Conservation (phyloP, 768 basidiomycete genomes). For the Chiua virens region DNA sequence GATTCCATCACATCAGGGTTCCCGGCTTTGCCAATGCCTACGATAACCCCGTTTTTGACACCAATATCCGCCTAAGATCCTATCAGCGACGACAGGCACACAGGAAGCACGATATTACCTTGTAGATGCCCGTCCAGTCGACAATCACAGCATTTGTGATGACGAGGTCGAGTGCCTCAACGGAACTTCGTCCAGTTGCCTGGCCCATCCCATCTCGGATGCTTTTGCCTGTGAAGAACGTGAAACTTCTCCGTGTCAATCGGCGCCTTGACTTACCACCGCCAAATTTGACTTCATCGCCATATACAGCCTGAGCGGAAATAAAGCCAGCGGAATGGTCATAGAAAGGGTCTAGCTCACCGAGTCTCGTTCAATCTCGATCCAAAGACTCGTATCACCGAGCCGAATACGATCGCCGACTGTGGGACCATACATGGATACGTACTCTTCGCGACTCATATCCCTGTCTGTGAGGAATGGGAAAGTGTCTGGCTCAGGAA, state of each 20-base stretch:
- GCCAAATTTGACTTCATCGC: slow-evolving; percentile 98
- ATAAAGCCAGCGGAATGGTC: not conserved
- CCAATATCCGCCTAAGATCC: slow-evolving; percentile 85
- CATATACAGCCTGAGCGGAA: slow-evolving; percentile 69
- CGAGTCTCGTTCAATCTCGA: slow-evolving; percentile 87
- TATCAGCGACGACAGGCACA: slow-evolving; percentile 3
- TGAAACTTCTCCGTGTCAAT: not conserved
- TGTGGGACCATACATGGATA: slow-evolving; percentile 95
- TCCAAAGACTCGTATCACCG: slow-evolving; percentile 88
- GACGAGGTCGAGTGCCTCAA: slow-evolving; percentile 80
- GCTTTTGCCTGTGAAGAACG: slow-evolving; percentile 65
- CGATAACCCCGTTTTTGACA: slow-evolving; percentile 77
- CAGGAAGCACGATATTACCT: slow-evolving; percentile 45
- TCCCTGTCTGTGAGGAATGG: slow-evolving; percentile 52
- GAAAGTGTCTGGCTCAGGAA: slow-evolving; percentile 61
- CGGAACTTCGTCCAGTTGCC: slow-evolving; percentile 65
- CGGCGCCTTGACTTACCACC: slow-evolving; percentile 55
- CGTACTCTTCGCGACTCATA: slow-evolving; percentile 72
- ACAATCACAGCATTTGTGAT: slow-evolving; percentile 95
- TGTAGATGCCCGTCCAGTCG: slow-evolving; percentile 95
- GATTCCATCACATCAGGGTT: slow-evolving; percentile 92
- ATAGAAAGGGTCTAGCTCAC: slow-evolving; percentile 35
- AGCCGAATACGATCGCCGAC: slow-evolving; percentile 85
- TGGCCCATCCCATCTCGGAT: slow-evolving; percentile 99
- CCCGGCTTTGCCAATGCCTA: slow-evolving; percentile 94